These are phyloP conservation scores for Hura crepitans DNA, from an alignment of 441 rosid species.

Conservation along the genomic window DNA sequence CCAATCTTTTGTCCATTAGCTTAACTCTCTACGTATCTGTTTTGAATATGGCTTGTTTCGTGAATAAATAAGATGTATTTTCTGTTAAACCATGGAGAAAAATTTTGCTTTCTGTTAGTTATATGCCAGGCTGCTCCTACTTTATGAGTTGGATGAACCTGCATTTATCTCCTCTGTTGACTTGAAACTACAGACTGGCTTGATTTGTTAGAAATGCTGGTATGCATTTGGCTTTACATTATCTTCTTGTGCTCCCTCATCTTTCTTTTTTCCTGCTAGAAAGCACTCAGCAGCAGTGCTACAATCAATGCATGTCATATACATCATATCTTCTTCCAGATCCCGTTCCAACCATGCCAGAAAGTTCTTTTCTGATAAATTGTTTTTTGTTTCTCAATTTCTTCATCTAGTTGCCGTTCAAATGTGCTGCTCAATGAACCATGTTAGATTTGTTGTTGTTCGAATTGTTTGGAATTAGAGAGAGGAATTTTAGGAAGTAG, in stretches of 20 bases:
- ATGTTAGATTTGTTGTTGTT: neutral
- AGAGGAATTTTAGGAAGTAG: too few relatives aligned
- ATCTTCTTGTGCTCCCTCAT: neutral
- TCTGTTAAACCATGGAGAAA: neutral
- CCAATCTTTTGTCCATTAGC: neutral
- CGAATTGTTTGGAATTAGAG: neutral
- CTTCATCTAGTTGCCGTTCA: neutral
- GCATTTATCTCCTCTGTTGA: neutral
- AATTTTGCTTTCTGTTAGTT: neutral
- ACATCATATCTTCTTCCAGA: neutral
- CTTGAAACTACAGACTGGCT: neutral
- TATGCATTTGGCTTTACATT: conserved; percentile 4
- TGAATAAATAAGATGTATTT: neutral
- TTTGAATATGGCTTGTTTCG: neutral
- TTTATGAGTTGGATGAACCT: neutral
- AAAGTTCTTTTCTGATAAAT: neutral
- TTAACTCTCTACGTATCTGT: neutral
- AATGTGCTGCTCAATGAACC: neutral
- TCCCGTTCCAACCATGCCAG: neutral
- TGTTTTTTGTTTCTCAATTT: neutral
- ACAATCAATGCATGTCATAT: neutral
- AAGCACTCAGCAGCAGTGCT: neutral
- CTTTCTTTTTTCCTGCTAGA: neutral
- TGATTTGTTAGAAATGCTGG: neutral
- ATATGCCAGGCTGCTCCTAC: neutral